Conservation (phyloP, 306 rosid species). For the Quillaja saponaria region DNA sequence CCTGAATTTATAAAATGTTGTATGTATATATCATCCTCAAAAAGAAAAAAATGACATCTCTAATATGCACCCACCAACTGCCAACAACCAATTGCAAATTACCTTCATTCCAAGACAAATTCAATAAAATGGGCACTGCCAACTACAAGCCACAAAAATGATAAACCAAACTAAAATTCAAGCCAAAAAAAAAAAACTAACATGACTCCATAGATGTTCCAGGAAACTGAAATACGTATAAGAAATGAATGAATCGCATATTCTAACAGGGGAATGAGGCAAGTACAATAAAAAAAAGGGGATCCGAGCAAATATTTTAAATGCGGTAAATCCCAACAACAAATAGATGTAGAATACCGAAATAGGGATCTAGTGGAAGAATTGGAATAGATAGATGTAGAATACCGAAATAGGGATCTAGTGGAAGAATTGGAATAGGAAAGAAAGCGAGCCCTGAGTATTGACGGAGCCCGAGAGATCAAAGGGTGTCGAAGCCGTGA, state of each 20-base stretch:
- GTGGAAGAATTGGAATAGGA: slow-evolving; percentile 44
- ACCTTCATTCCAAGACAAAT: slow-evolving; percentile 11
- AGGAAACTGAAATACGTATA: neutral
- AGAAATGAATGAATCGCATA: neutral
- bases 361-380: slow-evolving; percentile 59
- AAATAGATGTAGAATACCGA: slow-evolving; percentile 45
- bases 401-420: slow-evolving; percentile 65
- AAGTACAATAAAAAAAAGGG: too few relatives aligned
- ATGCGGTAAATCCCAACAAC: neutral
- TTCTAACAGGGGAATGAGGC: too few relatives aligned
- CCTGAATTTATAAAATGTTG: too few relatives aligned
- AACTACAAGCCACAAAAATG: neutral
- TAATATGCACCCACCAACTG: slow-evolving; percentile 2
- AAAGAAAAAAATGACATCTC: too few relatives aligned
- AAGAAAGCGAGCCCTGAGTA: slow-evolving; percentile 57
- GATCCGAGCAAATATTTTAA: neutral
- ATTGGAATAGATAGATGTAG: slow-evolving; percentile 26
- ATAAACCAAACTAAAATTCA: slow-evolving; percentile 7
- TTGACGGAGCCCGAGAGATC: slow-evolving; percentile 55
- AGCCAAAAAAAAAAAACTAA: neutral
- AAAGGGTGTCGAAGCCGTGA: slow-evolving; percentile 82
- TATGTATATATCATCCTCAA: too few relatives aligned
- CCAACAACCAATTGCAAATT: slow-evolving; percentile 5
- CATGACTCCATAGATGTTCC: too few relatives aligned
- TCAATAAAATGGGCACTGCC: slow-evolving; percentile 1